Evolutionary conservation across 2,329 filamentous ascomycete genomes (phyloP), one percentile per base, ranked within the genome.

Genomic region (Akanthomyces lecanii): DNA sequence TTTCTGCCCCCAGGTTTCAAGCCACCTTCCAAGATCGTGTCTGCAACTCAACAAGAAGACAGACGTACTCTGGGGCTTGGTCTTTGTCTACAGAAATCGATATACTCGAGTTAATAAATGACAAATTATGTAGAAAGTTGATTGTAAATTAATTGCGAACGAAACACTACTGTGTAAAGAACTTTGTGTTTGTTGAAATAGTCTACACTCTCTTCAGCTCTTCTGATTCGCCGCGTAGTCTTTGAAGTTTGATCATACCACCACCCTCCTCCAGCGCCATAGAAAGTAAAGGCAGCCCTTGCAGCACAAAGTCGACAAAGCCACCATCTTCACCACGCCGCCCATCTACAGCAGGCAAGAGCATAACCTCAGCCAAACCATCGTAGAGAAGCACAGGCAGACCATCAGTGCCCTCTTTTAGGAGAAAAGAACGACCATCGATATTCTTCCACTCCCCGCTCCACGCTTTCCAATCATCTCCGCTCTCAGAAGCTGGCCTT

Each of bases 391-490:
- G 6, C 18, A 33, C 11, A 3, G 50, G 30, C 8, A 52, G 18
- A 3, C 30, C 50, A 11, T 21, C 12, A 5, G 14, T 1, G 5
- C n/a, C 50, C 30, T 52, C 50, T 8, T 21, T 12, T 18, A 52
- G 5, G 18, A 33, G 6, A 47, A 45, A n/a, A 0, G 42, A 45
- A 28, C 28, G 23, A 12, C 21, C n/a, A 33, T 36, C 2, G 2
- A 2, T n/a, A 18, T 23, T 28, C 14, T 58, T 38, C 52, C 60
- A 62, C n/a, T 48, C 36, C 4, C 60, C 60, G 33, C 56, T 56
- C 60, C 60, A 56, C 25, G 23, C 52, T 33, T 62, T 62, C 60
- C 60, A 62, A 23, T 21, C 42, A 25, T 40, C n/a, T 1, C 52
- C 60, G 30, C 38, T 50, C 44, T 59, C 56, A 4, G n/a, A 40